Conservation (phyloP, 257 asterid species). For the Osmanthus fragrans region DNA sequence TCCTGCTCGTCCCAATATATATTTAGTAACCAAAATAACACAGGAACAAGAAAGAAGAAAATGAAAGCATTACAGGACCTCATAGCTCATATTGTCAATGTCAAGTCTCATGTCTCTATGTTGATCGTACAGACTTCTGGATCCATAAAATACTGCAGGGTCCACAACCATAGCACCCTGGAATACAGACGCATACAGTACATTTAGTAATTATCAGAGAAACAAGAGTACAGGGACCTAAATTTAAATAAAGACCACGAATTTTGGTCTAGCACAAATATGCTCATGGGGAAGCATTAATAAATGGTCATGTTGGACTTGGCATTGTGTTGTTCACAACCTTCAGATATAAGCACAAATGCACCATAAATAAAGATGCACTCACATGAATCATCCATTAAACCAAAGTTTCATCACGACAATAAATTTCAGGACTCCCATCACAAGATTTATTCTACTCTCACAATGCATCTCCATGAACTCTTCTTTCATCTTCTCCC, state of each 20-base stretch:
- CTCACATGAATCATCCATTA: constrained; percentile 3
- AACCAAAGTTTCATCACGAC: background rate
- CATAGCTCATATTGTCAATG: constrained; percentile 79
- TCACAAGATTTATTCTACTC: background rate
- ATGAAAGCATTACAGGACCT: constrained; percentile 41
- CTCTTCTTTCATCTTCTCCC: background rate
- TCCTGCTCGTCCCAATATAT: constrained; percentile 46
- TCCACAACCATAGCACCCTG: constrained; percentile 56
- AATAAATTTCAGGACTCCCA: background rate
- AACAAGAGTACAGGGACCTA: constrained; percentile 3
- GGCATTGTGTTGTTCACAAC: background rate
- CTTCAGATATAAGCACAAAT: background rate
- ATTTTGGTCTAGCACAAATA: background rate
- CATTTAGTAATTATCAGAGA: background rate
- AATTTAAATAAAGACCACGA: background rate
- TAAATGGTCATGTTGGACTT: background rate
- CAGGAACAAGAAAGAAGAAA: background rate
- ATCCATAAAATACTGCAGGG: constrained; percentile 50
- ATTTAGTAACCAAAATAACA: constrained; percentile 13
- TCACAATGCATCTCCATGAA: background rate
- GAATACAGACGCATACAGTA: constrained; percentile 6
- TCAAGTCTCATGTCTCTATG: constrained; percentile 85
- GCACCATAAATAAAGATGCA: background rate
- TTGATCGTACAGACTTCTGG: constrained; percentile 59
- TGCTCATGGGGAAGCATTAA: background rate